phyloP scores from a whole-genome alignment of 805 yeast species.

The Saturnispora dispora region DNA sequence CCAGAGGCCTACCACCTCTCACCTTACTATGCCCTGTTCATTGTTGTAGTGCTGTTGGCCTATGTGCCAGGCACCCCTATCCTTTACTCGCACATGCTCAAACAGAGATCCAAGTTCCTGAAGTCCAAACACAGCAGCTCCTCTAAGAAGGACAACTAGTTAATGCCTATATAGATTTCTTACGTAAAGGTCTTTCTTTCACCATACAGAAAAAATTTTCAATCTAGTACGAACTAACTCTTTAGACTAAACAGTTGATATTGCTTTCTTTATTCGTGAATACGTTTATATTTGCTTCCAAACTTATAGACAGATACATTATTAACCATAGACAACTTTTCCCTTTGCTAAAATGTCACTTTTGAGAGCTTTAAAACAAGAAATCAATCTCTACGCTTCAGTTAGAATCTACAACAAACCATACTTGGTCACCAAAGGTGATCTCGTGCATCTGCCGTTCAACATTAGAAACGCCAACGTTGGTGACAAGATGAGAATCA shows the following conservation, averaged over 20 bases:
- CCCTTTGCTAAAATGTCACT: not conserved
- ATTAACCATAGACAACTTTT: not conserved
- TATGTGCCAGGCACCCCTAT: conserved; percentile 85
- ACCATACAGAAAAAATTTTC: not conserved
- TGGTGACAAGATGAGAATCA: conserved; percentile 72
- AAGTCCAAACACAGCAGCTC: conserved; percentile 14
- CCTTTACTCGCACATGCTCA: conserved; percentile 79
- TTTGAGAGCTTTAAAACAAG: conserved; percentile 39
- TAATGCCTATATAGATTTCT: not conserved
- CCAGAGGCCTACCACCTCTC: conserved; percentile 40
- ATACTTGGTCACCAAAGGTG: conserved; percentile 87
- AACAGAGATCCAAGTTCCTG: conserved; percentile 74
- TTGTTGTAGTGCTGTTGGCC: conserved; percentile 48
- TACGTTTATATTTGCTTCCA: not conserved
- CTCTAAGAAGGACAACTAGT: not conserved
- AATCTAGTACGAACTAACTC: not conserved
- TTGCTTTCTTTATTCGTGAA: not conserved
- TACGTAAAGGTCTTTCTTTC: not conserved
- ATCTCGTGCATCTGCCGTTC: conserved; percentile 70
- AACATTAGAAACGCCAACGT: conserved; percentile 65
- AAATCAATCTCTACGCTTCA: conserved; percentile 69
- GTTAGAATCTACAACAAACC: conserved; percentile 76
- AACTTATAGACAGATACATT: not conserved
- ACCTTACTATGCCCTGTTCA: conserved; percentile 40
- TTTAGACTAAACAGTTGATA: not conserved